Percentiles rank a stretch among this genome's conserved stretches.
phyloP scores from a whole-genome alignment of 73 alveolate genomes.

The Paramecium pentaurelia region DNA sequence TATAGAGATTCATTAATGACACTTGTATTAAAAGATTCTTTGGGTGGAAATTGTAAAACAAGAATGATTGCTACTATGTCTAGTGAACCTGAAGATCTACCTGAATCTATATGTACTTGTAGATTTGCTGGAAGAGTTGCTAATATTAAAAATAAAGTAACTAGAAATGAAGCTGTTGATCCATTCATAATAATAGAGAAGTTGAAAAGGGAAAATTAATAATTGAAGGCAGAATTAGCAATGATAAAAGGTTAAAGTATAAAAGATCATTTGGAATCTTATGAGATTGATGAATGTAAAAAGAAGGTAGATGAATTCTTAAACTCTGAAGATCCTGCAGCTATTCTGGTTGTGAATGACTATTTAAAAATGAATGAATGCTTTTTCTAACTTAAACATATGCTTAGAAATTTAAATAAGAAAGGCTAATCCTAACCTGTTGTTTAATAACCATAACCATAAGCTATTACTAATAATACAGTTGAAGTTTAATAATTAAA shows the following conservation, averaged over 20 bases:
- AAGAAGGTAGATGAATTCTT: constrained; percentile 86
- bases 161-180: constrained; percentile 95
- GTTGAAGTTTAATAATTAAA: constrained; percentile 31
- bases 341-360: constrained; percentile 83
- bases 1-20: constrained; percentile 98
- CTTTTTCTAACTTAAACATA: constrained; percentile 87
- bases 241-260: constrained; percentile 91
- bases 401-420: constrained; percentile 62
- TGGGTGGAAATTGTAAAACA: constrained; percentile 98
- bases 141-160: constrained; percentile 90
- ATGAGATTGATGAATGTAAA: constrained; percentile 91
- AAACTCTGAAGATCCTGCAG: constrained; percentile 82
- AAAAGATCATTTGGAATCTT: constrained; percentile 84
- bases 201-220: constrained; percentile 94
- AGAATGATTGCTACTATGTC: constrained; percentile 96
- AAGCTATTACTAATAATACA: background rate
- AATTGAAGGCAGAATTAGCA: constrained; percentile 95
- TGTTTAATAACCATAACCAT: constrained; percentile 9
- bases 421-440: background rate
- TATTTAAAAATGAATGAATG: constrained; percentile 93
- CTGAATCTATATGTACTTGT: constrained; percentile 87
- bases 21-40: constrained; percentile 89
- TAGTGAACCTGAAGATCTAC: constrained; percentile 86
- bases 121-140: constrained; percentile 98
- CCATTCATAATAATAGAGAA: constrained; percentile 94